These are phyloP conservation scores for Schoenoplectus tabernaemontani DNA, from an alignment of 202 grass and related monocot species.

Conservation along the genomic window DNA sequence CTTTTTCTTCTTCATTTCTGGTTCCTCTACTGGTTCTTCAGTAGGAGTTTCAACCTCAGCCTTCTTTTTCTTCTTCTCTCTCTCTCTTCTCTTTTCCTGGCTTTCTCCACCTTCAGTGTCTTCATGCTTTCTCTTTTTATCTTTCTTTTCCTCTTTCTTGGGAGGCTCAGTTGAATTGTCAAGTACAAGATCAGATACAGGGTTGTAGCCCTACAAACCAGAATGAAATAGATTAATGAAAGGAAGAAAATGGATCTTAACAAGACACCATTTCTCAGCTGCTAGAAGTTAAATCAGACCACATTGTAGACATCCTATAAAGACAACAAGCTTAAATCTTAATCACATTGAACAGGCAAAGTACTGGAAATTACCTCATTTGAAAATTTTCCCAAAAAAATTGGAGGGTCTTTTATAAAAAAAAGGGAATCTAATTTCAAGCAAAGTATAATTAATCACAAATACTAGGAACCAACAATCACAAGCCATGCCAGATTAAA, in stretches of 20 bases:
- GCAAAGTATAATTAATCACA: background rate
- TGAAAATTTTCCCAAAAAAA: background rate
- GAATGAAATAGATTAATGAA: background rate
- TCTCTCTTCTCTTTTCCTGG: conserved; percentile 28
- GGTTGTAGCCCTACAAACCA: conserved; percentile 60
- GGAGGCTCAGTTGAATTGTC: conserved; percentile 26
- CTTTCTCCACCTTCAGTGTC: conserved; percentile 22
- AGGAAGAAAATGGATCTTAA: too few relatives aligned
- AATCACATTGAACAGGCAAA: background rate
- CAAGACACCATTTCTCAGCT: background rate
- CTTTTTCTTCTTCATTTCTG: conserved; percentile 42
- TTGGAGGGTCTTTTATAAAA: background rate
- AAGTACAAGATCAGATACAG: conserved; percentile 55
- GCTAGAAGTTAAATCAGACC: background rate
- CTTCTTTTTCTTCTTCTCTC: conserved; percentile 58
- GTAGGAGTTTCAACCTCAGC: conserved; percentile 1
- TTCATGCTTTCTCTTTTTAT: conserved; percentile 75
- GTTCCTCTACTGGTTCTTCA: conserved; percentile 27
- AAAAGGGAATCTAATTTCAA: background rate
- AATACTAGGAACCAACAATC: background rate
- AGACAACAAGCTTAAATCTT: background rate
- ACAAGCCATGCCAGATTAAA: background rate
- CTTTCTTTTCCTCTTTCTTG: conserved; percentile 41
- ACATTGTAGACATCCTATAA: background rate
- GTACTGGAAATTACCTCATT: background rate